phyloP scores from a whole-genome alignment of 371 early-diverging fungal genomes.

The Apophysomyces elegans region DNA sequence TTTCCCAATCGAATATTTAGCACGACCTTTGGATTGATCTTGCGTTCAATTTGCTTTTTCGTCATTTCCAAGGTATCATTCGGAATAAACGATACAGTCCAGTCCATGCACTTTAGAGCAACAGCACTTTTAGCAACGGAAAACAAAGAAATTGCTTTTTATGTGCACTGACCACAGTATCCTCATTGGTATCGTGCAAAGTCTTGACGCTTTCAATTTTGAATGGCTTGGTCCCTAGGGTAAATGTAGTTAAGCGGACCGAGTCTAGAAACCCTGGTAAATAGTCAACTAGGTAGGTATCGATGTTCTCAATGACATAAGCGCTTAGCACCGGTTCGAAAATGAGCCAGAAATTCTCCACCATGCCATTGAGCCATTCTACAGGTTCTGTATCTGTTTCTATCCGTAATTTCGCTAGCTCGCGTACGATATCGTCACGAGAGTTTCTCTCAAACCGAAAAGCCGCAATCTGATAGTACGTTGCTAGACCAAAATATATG shows the following conservation, averaged over 20 bases:
- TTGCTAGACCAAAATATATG: conserved; percentile 39
- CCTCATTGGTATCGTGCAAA: conserved; percentile 75
- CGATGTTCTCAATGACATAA: conserved; percentile 75
- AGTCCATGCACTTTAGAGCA: conserved; percentile 83
- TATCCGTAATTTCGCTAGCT: conserved; percentile 53
- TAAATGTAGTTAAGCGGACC: conserved; percentile 93
- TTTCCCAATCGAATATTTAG: conserved; percentile 90
- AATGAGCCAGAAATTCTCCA: conserved; percentile 91
- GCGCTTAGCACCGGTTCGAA: conserved; percentile 93
- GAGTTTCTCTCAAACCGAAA: conserved; percentile 68
- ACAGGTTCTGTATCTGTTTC: conserved; percentile 81
- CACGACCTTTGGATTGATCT: conserved; percentile 91
- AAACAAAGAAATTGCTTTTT: conserved; percentile 10
- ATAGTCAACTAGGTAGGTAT: conserved; percentile 76
- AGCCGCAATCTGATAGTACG: conserved; percentile 71
- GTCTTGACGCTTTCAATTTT: conserved; percentile 87
- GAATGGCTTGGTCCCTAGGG: conserved; percentile 96
- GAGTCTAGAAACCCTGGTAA: conserved; percentile 92
- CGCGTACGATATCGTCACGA: conserved; percentile 76
- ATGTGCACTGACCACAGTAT: conserved; percentile 69
- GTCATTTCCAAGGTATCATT: conserved; percentile 77
- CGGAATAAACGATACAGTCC: conserved; percentile 85
- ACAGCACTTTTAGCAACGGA: neutral
- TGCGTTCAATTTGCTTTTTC: conserved; percentile 61
- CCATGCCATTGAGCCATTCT: conserved; percentile 98